These are phyloP conservation scores for Malus orientalis DNA, from an alignment of 306 rosid genomes.

Conservation along the genomic window DNA sequence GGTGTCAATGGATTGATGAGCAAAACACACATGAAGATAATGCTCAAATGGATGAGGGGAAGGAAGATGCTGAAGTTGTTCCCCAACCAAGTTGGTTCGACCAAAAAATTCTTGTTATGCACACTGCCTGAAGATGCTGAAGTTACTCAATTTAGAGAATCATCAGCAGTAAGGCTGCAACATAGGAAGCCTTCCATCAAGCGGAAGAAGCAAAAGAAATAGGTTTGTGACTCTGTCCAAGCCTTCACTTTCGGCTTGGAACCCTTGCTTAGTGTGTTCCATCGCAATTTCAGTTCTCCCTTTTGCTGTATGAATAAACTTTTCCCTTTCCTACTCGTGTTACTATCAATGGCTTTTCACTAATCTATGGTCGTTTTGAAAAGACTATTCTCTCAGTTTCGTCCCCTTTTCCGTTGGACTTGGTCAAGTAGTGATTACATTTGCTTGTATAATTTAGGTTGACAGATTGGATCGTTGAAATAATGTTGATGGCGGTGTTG, in stretches of 20 bases:
- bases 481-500: not conserved
- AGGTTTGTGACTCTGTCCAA: not conserved
- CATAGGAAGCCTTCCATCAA: constrained; percentile 21
- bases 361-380: not conserved
- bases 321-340: not conserved
- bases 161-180: constrained; percentile 2
- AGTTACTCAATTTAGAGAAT: constrained; percentile 2
- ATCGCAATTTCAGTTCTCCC: not conserved
- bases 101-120: constrained; percentile 36
- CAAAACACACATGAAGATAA: constrained; percentile 51
- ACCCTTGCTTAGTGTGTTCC: not conserved
- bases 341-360: not conserved
- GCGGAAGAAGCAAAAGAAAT: constrained; percentile 12
- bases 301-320: not conserved
- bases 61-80: constrained; percentile 43
- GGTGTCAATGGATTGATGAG: constrained; percentile 40
- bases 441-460: not conserved
- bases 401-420: not conserved
- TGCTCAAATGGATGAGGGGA: constrained; percentile 62
- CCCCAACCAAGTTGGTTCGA: constrained; percentile 39
- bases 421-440: not conserved
- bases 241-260: not conserved
- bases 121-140: constrained; percentile 29
- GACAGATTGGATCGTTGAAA: not conserved
- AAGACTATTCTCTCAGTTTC: not conserved